Evolutionary conservation across 1,139 yeast genomes (phyloP).

Genomic region (Candida dubliniensis): DNA sequence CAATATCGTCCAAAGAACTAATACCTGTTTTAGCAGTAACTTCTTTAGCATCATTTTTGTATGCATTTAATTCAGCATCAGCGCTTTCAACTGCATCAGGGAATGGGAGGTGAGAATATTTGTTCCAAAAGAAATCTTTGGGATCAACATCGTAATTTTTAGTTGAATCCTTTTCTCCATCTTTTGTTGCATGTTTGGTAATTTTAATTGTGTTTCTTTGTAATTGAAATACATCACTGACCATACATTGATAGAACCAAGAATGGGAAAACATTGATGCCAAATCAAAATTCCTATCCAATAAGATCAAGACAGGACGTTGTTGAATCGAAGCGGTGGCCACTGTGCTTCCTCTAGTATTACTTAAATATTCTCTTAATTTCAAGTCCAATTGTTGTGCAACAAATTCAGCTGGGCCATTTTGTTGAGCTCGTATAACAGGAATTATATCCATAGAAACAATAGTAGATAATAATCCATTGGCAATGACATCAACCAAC

Average conservation of each 20-base stretch:
- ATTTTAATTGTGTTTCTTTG: constrained; percentile 67
- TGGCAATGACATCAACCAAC: constrained; percentile 69
- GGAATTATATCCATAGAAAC: constrained; percentile 82
- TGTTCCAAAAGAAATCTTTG: constrained; percentile 86
- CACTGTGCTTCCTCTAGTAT: constrained; percentile 56
- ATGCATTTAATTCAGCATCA: constrained; percentile 74
- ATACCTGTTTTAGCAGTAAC: constrained; percentile 81
- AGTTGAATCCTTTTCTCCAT: constrained; percentile 33
- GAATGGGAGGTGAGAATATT: constrained; percentile 84
- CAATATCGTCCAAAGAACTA: constrained; percentile 67
- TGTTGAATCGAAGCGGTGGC: constrained; percentile 34
- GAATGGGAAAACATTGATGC: constrained; percentile 95
- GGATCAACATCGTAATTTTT: constrained; percentile 87
- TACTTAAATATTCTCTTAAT: constrained; percentile 79
- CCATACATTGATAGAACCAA: constrained; percentile 97
- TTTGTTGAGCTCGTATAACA: constrained; percentile 83
- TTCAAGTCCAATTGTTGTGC: constrained; percentile 83
- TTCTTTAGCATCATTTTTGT: constrained; percentile 85
- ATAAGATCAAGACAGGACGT: constrained; percentile 73
- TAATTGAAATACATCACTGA: constrained; percentile 84
- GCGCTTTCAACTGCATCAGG: constrained; percentile 98
- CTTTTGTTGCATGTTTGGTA: constrained; percentile 36
- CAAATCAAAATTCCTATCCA: constrained; percentile 88
- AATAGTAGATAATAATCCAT: constrained; percentile 76
- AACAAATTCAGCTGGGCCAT: constrained; percentile 94